These are phyloP conservation scores for Podospora bellae-mahoneyi DNA, from an alignment of 495 filamentous ascomycete species.

Conservation along the genomic window DNA sequence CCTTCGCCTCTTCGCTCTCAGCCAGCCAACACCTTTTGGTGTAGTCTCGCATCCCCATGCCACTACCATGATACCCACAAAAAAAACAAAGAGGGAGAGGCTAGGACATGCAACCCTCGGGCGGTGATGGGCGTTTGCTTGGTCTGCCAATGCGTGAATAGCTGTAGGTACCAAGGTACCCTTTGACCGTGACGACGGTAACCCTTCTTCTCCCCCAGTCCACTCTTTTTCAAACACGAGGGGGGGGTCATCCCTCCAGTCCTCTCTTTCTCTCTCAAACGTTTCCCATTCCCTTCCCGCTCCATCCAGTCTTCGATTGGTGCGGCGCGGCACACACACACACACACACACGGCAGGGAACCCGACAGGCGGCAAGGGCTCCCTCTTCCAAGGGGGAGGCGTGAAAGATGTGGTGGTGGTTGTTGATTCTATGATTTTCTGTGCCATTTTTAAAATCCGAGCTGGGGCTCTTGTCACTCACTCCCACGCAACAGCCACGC, in stretches of 20 bases:
- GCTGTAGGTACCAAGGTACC: slow-evolving; percentile 7
- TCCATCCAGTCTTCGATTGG: not conserved
- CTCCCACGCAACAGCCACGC: not conserved
- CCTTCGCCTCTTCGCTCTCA: not conserved
- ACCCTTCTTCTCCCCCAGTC: not conserved
- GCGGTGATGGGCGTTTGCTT: slow-evolving; percentile 10
- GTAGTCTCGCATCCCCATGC: not conserved
- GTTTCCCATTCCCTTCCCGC: slow-evolving; percentile 3
- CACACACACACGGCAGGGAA: not conserved
- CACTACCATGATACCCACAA: slow-evolving; percentile 2
- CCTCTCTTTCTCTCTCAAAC: not conserved
- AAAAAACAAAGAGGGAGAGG: slow-evolving; percentile 5
- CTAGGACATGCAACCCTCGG: slow-evolving; percentile 17
- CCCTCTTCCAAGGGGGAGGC: not conserved
- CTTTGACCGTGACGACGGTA: slow-evolving; percentile 6
- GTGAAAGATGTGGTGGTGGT: not conserved
- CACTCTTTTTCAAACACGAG: slow-evolving; percentile 20
- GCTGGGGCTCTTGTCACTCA: not conserved
- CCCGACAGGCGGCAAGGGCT: slow-evolving; percentile 3
- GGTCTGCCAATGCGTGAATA: slow-evolving; percentile 1
- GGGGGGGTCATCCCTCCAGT: not conserved
- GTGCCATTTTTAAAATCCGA: not conserved
- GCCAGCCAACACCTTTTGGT: not conserved
- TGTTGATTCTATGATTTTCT: not conserved
- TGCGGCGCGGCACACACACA: slow-evolving; percentile 7